Evolutionary conservation across 495 filamentous ascomycete genomes (phyloP), one percentile per base, ranked within the genome.

Genomic region (Barbatosphaeria neglecta): DNA sequence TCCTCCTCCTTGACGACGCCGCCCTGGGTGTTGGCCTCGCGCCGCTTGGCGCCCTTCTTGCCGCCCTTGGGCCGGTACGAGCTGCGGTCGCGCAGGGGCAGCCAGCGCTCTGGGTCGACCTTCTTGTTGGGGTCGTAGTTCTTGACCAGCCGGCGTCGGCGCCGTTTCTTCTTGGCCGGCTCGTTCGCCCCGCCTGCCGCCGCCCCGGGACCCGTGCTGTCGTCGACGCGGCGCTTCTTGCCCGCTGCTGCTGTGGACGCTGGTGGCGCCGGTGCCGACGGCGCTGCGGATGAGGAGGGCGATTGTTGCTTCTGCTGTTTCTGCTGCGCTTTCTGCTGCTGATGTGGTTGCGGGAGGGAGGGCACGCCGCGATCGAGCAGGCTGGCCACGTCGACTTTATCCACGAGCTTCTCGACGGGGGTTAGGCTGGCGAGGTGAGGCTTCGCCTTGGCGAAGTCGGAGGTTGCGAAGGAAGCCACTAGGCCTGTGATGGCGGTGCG

Each of bases 11-110:
- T 75, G 17, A 84, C 81, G 33, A 79, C 64, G 28, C 89, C 89
- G 52, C 92, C 92, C 67, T 98, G 92, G 10, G 87, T 95, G 24
- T 15, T 35, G 31, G 31, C 31, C 31, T 35, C 31, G 82, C 68
- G 37, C 84, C 85, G 22, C 75, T 77, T 1, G 15, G 75, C 80
- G 59, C 79, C 81, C 69, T 84, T 86, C 73, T 87, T 90, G 10
- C 86, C 86, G 10, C 89, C 88, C 67, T 93, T 94, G 13, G 90
- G 90, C 42, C 83, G 68, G 65, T 95, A 99, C 37, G 76, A 82
- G 51, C 85, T 93, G 15, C 92, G 75, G 57, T 99, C 92, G 41
- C 82, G 76, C 47, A 97, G 67, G 19, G 92, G 90, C 48, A 97
- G 64, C 92, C 92, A 99, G 41, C 92, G 68, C 65, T 99, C 93